Evolutionary conservation across 2,329 filamentous ascomycete genomes (phyloP).

Genomic region (Cyphellophora attinorum): DNA sequence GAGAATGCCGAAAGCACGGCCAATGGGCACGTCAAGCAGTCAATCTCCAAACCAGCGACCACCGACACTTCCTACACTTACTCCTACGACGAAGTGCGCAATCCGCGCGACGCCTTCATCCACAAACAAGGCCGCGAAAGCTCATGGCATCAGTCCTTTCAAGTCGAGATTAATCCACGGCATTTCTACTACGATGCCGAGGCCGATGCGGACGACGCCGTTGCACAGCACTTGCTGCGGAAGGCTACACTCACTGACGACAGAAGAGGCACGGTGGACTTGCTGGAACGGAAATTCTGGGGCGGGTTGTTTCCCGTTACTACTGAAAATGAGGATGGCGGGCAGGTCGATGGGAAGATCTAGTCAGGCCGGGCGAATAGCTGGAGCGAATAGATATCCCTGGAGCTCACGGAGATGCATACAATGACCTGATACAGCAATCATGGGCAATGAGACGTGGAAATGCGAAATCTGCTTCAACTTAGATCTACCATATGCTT

Average conservation of each 20-base stretch:
- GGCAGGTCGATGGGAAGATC: too few species aligned
- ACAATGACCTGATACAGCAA: too few species aligned
- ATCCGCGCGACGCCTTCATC: slow-evolving; percentile 2
- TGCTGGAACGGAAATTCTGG: slow-evolving; percentile 8
- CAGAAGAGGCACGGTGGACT: slow-evolving; percentile 6
- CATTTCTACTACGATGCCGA: slow-evolving; percentile 12
- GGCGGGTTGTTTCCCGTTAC: neutral
- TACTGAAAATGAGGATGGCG: too few species aligned
- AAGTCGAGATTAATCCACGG: slow-evolving; percentile 5
- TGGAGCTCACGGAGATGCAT: too few species aligned
- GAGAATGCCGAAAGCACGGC: neutral
- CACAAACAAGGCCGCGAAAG: slow-evolving; percentile 5
- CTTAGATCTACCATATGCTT: too few species aligned
- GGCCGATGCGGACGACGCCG: slow-evolving; percentile 10
- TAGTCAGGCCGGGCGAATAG: too few species aligned
- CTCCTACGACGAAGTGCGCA: neutral
- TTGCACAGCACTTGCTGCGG: slow-evolving; percentile 6
- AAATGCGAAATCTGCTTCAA: too few species aligned
- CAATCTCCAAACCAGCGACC: too few species aligned
- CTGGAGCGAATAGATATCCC: too few species aligned
- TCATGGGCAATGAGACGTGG: too few species aligned
- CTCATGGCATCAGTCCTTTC: slow-evolving; percentile 8
- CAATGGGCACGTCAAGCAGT: too few species aligned
- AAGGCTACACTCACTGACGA: slow-evolving; percentile 5
- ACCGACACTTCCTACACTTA: slow-evolving; percentile 1